These are phyloP conservation scores for Vigna hirtella DNA, from an alignment of 306 rosid species.

Conservation along the genomic window DNA sequence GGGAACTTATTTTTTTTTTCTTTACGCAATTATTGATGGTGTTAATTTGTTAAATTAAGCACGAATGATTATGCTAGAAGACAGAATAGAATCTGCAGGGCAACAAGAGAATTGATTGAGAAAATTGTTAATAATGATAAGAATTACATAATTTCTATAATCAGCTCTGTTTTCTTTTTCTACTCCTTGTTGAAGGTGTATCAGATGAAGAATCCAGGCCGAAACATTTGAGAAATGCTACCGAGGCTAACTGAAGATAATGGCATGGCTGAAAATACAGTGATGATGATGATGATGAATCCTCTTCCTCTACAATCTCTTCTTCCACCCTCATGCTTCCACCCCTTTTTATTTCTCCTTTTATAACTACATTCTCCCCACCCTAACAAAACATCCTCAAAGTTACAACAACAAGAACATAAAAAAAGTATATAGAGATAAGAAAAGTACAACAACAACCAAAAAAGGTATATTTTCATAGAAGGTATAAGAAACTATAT, in stretches of 20 bases:
- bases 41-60: slow-evolving; percentile 25
- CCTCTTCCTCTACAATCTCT: slow-evolving; percentile 54
- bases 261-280: slow-evolving; percentile 64
- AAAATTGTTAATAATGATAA: slow-evolving; percentile 4
- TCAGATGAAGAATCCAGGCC: slow-evolving; percentile 72
- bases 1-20: not conserved
- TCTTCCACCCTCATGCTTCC: slow-evolving; percentile 56
- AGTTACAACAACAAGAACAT: not conserved
- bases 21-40: not conserved
- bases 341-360: slow-evolving; percentile 57
- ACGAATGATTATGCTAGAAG: not conserved
- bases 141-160: slow-evolving; percentile 2
- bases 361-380: slow-evolving; percentile 41
- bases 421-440: no score
- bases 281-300: slow-evolving; percentile 33
- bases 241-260: slow-evolving; percentile 68
- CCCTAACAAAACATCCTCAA: slow-evolving; percentile 54
- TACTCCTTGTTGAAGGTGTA: slow-evolving; percentile 47
- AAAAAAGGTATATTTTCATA: not conserved
- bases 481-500: no score
- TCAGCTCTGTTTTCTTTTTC: slow-evolving; percentile 61
- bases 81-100: not conserved
- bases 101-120: not conserved
- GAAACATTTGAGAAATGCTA: slow-evolving; percentile 84
- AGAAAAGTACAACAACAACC: not conserved